These are phyloP conservation scores for Bolboschoenoplectus hybrid DNA, from an alignment of 202 grass and related monocot genomes.

Conservation along the genomic window DNA sequence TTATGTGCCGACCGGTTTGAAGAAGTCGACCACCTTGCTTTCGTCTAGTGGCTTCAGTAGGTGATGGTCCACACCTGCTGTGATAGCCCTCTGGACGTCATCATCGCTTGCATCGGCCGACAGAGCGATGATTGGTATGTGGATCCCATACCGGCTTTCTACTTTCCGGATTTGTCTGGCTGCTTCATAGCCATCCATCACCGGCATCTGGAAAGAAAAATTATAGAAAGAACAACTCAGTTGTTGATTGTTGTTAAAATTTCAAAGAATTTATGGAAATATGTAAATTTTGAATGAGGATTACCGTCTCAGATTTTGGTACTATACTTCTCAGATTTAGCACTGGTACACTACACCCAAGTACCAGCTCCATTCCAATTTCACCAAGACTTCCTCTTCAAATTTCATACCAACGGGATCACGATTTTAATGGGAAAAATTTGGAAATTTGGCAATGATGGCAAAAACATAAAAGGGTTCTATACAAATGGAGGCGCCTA, in stretches of 20 bases:
- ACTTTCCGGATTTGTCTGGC: conserved; percentile 63
- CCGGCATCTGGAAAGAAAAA: conserved; percentile 58
- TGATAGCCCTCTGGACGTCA: conserved; percentile 38
- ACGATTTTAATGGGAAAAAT: background rate
- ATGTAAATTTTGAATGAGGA: background rate
- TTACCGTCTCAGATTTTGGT: conserved; percentile 16
- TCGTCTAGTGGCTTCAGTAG: conserved; percentile 58
- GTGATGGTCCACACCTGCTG: conserved; percentile 63
- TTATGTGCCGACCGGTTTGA: conserved; percentile 19
- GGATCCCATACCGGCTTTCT: conserved; percentile 53
- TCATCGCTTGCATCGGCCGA: conserved; percentile 53
- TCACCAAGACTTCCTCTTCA: background rate
- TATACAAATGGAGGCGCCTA: background rate
- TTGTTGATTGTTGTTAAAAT: background rate
- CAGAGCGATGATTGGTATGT: conserved; percentile 61
- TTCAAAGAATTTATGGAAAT: background rate
- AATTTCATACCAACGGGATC: background rate
- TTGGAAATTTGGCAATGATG: background rate
- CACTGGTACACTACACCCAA: background rate
- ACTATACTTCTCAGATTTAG: conserved; percentile 20
- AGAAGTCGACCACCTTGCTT: conserved; percentile 40
- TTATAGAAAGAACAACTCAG: background rate
- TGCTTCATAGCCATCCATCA: conserved; percentile 81
- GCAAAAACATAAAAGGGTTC: background rate
- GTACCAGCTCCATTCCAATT: background rate